Evolutionary conservation across 2,329 filamentous ascomycete genomes (phyloP).

Genomic region (Ceratocystis destructans): DNA sequence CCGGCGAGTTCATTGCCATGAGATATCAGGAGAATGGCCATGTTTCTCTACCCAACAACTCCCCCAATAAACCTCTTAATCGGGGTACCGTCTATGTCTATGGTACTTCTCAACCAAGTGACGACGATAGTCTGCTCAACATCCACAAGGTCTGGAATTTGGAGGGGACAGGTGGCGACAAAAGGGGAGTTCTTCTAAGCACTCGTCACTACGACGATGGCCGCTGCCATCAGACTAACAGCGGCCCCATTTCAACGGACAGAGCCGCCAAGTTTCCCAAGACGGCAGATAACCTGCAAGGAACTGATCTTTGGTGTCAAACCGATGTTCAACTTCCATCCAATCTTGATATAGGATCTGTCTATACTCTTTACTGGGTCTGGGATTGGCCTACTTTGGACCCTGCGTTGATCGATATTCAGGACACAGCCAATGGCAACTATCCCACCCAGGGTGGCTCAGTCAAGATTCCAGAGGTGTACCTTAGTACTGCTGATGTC

Average conservation of each 20-base stretch:
- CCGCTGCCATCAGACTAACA: conserved; percentile 71
- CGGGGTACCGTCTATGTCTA: conserved; percentile 64
- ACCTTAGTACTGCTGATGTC: conserved; percentile 31
- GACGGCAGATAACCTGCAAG: conserved; percentile 36
- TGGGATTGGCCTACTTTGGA: conserved; percentile 76
- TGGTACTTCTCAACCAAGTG: conserved; percentile 48
- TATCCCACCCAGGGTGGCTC: conserved; percentile 25
- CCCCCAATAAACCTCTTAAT: conserved; percentile 47
- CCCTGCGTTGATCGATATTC: conserved; percentile 29
- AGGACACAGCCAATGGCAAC: conserved; percentile 29
- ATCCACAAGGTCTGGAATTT: conserved; percentile 67
- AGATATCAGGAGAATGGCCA: conserved; percentile 66
- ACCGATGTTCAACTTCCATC: conserved; percentile 62
- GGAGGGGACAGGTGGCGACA: conserved; percentile 68
- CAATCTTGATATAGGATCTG: conserved; percentile 45
- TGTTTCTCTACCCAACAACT: conserved; percentile 45
- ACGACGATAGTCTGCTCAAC: conserved; percentile 38
- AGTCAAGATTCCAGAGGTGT: conserved; percentile 28
- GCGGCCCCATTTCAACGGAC: conserved; percentile 39
- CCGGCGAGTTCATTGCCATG: conserved; percentile 52
- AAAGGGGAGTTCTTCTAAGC: conserved; percentile 60
- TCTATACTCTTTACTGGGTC: conserved; percentile 83
- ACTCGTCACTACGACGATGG: conserved; percentile 79
- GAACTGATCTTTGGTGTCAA: conserved; percentile 61
- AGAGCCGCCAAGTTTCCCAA: conserved; percentile 46